Evolutionary conservation across 805 yeast species (phyloP).

Genomic region (Cyberlindnera xishuangbannaensis): DNA sequence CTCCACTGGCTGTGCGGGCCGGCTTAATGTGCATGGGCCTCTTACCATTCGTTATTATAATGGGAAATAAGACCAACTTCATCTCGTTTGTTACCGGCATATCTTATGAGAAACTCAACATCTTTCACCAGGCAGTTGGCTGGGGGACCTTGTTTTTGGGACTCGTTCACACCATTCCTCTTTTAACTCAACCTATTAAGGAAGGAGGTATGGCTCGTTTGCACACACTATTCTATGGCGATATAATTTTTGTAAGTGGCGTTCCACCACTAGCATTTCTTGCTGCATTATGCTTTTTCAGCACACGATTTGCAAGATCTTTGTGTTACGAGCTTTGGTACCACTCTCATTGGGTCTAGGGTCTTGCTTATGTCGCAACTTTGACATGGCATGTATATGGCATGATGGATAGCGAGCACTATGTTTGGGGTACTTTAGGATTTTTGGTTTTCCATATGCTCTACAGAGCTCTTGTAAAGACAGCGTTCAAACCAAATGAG

Average conservation of each 20-base stretch:
- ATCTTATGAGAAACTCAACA: conserved; percentile 49
- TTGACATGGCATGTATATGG: conserved; percentile 40
- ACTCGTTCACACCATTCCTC: conserved; percentile 47
- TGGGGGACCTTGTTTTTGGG: conserved; percentile 40
- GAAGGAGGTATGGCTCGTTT: conserved; percentile 45
- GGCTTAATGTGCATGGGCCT: conserved; percentile 46
- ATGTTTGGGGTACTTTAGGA: conserved; percentile 45
- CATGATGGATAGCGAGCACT: conserved; percentile 32
- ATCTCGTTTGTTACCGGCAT: conserved; percentile 46
- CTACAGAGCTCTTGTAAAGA: conserved; percentile 40
- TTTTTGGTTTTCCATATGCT: conserved; percentile 45
- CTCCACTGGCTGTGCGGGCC: conserved; percentile 51
- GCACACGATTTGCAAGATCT: conserved; percentile 36
- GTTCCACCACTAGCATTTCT: conserved; percentile 43
- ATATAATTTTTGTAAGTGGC: conserved; percentile 33
- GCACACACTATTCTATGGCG: conserved; percentile 19
- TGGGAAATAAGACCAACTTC: conserved; percentile 49
- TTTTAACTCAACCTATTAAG: conserved; percentile 34
- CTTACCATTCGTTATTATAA: conserved; percentile 42
- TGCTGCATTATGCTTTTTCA: conserved; percentile 36
- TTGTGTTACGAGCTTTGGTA: conserved; percentile 41
- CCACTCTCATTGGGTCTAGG: conserved; percentile 49
- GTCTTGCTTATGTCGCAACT: conserved; percentile 41
- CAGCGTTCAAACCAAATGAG: conserved; percentile 39
- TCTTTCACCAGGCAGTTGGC: conserved; percentile 36